A percentile compares a stretch with the other conserved stretches of the same genome.
phyloP scores from a whole-genome alignment of 1,139 yeast species.

The Geotrichum macrosporum region DNA sequence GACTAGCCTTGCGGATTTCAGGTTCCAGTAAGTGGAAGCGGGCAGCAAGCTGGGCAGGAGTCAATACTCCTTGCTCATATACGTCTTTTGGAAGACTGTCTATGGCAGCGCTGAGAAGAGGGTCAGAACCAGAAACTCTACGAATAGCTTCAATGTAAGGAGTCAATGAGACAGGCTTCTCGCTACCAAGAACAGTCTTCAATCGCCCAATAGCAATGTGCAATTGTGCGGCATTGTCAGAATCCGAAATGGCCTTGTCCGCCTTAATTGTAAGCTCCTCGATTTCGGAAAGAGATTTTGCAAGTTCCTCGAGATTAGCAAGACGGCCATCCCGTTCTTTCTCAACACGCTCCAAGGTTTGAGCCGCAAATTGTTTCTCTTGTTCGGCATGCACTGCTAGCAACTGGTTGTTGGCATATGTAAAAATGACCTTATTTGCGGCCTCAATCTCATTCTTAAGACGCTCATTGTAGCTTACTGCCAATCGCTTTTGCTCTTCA shows the following conservation, averaged over 20 bases:
- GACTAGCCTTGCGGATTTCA: constrained; percentile 81
- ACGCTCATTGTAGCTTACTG: constrained; percentile 56
- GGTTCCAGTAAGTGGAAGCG: constrained; percentile 75
- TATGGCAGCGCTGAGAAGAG: constrained; percentile 45
- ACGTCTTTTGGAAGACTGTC: constrained; percentile 49
- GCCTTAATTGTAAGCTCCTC: constrained; percentile 57
- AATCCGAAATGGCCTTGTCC: constrained; percentile 52
- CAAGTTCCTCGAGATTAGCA: constrained; percentile 59
- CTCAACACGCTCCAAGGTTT: constrained; percentile 63
- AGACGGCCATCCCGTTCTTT: constrained; percentile 79
- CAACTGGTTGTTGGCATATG: constrained; percentile 75
- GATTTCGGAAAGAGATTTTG: constrained; percentile 53
- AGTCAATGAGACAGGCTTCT: constrained; percentile 39
- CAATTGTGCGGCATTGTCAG: constrained; percentile 54
- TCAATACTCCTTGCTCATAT: constrained; percentile 52
- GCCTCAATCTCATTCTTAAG: constrained; percentile 65
- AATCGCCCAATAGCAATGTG: constrained; percentile 56
- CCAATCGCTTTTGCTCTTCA: constrained; percentile 59
- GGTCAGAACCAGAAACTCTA: constrained; percentile 23
- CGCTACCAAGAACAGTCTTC: constrained; percentile 44
- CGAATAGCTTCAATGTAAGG: constrained; percentile 38
- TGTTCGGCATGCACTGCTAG: constrained; percentile 66
- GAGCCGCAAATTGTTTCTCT: constrained; percentile 63
- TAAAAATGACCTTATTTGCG: constrained; percentile 60
- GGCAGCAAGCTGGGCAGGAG: constrained; percentile 48